phyloP scores from a whole-genome alignment of 2,329 filamentous ascomycete species.

The Colletotrichum sojae region DNA sequence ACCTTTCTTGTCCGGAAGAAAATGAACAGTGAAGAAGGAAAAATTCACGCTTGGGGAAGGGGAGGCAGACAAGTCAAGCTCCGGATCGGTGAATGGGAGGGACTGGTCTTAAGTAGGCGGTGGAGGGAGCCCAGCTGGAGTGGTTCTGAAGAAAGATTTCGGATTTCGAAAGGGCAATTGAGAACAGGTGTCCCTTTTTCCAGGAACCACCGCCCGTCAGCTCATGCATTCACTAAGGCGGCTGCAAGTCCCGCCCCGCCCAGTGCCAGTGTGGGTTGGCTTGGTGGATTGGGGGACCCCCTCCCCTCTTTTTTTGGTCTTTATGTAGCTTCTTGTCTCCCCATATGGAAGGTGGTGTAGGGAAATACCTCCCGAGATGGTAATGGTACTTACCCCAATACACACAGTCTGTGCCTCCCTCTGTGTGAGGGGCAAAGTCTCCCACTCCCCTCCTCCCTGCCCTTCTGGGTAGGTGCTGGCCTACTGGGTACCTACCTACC shows the following conservation, averaged over 20 bases:
- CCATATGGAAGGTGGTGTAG: background rate
- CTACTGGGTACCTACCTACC: too few relatives aligned
- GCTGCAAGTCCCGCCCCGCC: conserved; percentile 8
- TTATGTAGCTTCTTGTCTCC: conserved; percentile 1
- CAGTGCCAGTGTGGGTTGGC: conserved; percentile 22
- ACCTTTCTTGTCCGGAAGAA: conserved; percentile 39
- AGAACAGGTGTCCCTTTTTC: conserved; percentile 43
- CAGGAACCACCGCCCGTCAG: conserved; percentile 39
- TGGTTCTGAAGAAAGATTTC: conserved; percentile 35
- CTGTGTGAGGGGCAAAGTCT: conserved; percentile 38
- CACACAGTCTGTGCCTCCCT: conserved; percentile 22
- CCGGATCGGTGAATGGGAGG: conserved; percentile 23
- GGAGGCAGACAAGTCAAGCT: conserved; percentile 16
- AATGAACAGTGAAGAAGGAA: conserved; percentile 38
- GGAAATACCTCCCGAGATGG: background rate
- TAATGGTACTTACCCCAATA: conserved; percentile 37
- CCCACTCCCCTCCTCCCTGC: conserved; percentile 18
- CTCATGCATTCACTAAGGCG: conserved; percentile 40
- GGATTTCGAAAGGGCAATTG: conserved; percentile 40
- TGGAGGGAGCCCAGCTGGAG: conserved; percentile 18
- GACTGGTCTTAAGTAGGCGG: conserved; percentile 34
- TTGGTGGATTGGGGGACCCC: conserved; percentile 22
- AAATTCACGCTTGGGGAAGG: conserved; percentile 26
- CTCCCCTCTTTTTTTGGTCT: conserved; percentile 3
- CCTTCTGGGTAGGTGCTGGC: background rate